A percentile compares a stretch with the other conserved stretches of the same genome.
Evolutionary conservation across 1,284 basidiomycete genomes (phyloP).

Genomic region (Moniliella sp.): DNA sequence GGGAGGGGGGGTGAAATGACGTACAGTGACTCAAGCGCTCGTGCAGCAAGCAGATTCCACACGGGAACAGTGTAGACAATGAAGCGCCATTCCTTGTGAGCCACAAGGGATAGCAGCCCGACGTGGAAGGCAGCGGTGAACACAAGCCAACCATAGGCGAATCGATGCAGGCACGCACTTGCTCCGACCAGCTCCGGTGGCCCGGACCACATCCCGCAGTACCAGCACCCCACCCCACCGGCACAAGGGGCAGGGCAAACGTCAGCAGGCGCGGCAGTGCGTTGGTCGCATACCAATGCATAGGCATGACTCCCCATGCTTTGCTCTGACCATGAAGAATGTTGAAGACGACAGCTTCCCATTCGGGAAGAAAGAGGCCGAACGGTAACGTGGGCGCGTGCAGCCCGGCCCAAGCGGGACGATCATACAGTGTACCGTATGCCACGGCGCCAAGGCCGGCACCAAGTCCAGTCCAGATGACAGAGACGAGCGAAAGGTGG

Average conservation of each 20-base stretch:
- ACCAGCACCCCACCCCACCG: constrained; percentile 3
- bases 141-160: neutral
- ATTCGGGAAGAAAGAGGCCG: constrained; percentile 60
- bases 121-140: constrained; percentile 41
- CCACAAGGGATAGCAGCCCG: constrained; percentile 49
- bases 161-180: too few relatives aligned
- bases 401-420: too few relatives aligned
- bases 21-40: too few relatives aligned
- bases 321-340: constrained; percentile 61
- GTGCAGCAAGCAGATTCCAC: too few relatives aligned
- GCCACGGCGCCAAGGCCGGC: too few relatives aligned
- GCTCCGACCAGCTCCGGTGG: too few relatives aligned
- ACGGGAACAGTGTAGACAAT: constrained; percentile 71
- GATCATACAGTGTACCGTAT: too few relatives aligned
- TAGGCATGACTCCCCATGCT: constrained; percentile 63
- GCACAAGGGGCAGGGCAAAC: neutral
- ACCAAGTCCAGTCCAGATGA: too few relatives aligned
- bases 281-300: neutral
- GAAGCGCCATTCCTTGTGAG: constrained; percentile 70
- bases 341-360: constrained; percentile 62
- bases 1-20: too few relatives aligned
- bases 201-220: constrained; percentile 2
- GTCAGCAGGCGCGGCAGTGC: constrained; percentile 35
- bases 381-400: too few relatives aligned
- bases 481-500: too few relatives aligned